Evolutionary conservation across 495 filamentous ascomycete genomes (phyloP).

Genomic region (Achaetomiella virescens): DNA sequence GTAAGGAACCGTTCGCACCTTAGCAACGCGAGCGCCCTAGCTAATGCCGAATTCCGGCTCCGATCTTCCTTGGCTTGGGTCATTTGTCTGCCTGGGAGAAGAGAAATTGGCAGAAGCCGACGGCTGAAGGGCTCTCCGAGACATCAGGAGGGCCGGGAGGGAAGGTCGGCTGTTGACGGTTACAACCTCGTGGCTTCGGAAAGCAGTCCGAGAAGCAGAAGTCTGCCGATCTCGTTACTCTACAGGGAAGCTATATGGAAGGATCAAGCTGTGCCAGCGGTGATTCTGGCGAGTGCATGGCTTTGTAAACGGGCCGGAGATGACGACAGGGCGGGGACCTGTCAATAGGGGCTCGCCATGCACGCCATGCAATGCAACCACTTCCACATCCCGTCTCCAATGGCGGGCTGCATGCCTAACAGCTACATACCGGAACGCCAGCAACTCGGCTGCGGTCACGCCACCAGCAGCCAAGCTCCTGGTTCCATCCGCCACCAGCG

Average conservation of each 20-base stretch:
- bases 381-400: background rate
- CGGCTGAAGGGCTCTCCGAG: background rate
- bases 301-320: background rate
- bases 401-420: background rate
- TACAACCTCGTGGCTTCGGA: background rate
- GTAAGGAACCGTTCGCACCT: background rate
- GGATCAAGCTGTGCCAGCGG: background rate
- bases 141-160: background rate
- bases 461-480: conserved; percentile 10
- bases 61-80: background rate
- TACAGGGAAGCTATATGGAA: conserved; percentile 7
- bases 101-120: background rate
- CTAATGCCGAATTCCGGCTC: conserved; percentile 1
- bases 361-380: conserved; percentile 12
- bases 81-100: conserved; percentile 2
- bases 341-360: background rate
- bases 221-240: background rate
- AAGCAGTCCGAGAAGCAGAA: background rate
- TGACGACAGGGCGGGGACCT: conserved; percentile 2
- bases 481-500: conserved; percentile 5
- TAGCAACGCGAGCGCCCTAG: background rate
- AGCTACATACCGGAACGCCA: background rate
- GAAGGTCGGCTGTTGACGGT: background rate
- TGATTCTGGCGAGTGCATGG: background rate
- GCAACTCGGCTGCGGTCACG: conserved; percentile 1